Conservation (phyloP, 1,284 basidiomycete species). For the Bondarzewia mesenterica region DNA sequence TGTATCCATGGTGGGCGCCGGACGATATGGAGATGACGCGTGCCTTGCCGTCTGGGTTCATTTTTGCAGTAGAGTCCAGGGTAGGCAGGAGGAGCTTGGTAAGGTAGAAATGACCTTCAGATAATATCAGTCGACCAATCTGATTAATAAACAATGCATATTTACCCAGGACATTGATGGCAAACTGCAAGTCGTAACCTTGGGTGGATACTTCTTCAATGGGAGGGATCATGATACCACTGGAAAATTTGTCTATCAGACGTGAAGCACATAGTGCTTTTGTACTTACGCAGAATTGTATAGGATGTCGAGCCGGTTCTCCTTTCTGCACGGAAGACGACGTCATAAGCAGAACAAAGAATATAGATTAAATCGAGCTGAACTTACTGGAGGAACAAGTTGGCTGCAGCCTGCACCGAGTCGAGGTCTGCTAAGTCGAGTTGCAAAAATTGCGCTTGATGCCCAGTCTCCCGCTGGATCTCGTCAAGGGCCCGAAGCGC, state of each 20-base stretch:
- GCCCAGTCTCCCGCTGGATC: background rate
- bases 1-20: conserved; percentile 17
- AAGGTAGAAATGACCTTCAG: conserved; percentile 35
- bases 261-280: no score
- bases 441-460: background rate
- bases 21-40: conserved; percentile 37
- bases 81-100: conserved; percentile 38
- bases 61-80: conserved; percentile 23
- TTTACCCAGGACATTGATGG: conserved; percentile 44
- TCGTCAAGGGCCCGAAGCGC: background rate
- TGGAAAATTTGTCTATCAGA: no score
- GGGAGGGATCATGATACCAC: conserved; percentile 49
- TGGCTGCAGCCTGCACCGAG: background rate
- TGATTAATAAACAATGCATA: background rate
- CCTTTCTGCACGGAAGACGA: conserved; percentile 20
- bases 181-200: conserved; percentile 55
- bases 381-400: conserved; percentile 30
- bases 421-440: background rate
- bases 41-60: conserved; percentile 20
- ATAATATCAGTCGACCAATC: background rate
- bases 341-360: background rate
- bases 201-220: conserved; percentile 38
- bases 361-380: background rate
- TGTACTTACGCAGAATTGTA: conserved; percentile 26
- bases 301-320: conserved; percentile 26